Base-by-base conservation (phyloP, 768 basidiomycete genomes). In the Lentinus brumalis region DNA sequence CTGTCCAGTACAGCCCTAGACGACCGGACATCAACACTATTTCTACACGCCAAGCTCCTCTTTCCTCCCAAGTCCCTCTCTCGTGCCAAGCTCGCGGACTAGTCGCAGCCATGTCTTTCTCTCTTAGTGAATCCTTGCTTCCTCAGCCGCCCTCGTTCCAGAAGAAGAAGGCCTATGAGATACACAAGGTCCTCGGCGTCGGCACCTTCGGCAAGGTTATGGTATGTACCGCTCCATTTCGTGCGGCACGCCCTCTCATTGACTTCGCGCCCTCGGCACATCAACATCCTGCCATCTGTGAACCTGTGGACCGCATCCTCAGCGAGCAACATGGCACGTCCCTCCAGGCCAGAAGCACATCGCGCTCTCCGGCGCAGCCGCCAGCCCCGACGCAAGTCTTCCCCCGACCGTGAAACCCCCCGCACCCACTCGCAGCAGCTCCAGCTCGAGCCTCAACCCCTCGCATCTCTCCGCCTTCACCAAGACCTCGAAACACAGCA, bases 151-250 rank as follows among this genome's bases (percentile, higher is more conserved):
- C 91, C 0, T 93, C 91, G 57, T 96, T 92, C 71, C 75, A 72
- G 64, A 95, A 95, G 82, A 97, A 96, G 81, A 92, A 89, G 73
- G 70, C 79, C 26, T 93, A 94, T 67, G 87, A 88, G 61, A 75
- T 90, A 1, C 85, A 89, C 60, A 81, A 88, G 31, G 79, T 86
- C 4, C 78, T 96, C 4, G 95, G 95, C 5, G 81, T 82, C 14
- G 95, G 95, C 3, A 87, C 93, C 0, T 97, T 96, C 75, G 95
- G 95, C 29, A 92, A 93, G 71, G 96, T 98, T 50, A 81, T 94
- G 73, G 89, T 92, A 68, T 76, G 78, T 76, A 35, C 45, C 50
- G n/a, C 31, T 21, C 31, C 39, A 40, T 35, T 15, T 31, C n/a
- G 12, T 29, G 6, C 18, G 15, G 11, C 10, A 5, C 8, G 42